Evolutionary conservation across 306 rosid species (phyloP), one percentile per base, ranked within the genome.

Genomic region (Cucurbita argyrosperma): DNA sequence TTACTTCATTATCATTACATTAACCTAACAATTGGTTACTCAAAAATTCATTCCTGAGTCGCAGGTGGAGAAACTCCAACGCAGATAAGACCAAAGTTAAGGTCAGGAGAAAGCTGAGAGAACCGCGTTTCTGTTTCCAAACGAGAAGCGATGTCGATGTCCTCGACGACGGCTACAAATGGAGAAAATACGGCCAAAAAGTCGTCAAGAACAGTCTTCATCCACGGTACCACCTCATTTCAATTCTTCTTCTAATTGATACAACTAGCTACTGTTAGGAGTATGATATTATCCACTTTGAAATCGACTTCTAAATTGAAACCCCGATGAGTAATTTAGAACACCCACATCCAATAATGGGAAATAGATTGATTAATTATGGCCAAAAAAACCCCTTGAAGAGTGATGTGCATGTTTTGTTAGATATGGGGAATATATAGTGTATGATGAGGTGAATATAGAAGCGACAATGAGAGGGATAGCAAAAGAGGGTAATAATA

Each of bases 111-210:
- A 90, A 94, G 87, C 86, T 94, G 55, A 90, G 98, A 73, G 98
- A 90, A 59, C 98, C 98, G 76, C 81, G 98, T 80, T 94, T 94
- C 82, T 94, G 98, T 81, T 94, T 94, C 83, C 98, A 94, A 79
- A 94, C 97, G 43, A 89, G 97, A 80, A 94, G 98, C 75, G 98
- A 94, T 66, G 94, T 94, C n/a, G 98, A 94, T 84, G 98, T 94
- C 9, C 96, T 94, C 81, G 98, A 94, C 86, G 98, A 94, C 86
- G 98, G 98, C 52, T 94, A 94, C 77, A 94, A 94, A 84, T 94
- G 98, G 98, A 86, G 98, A 85, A 94, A 94, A 79, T 94, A 94
- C 74, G 98, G 98, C 52, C 98, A 90, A 77, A 94, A 94, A 84
- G 95, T 94, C 69, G 98, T 94, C 79, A 94, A 94, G 81, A 94